Evolutionary conservation across 257 asterid genomes (phyloP), one percentile per base, ranked within the genome.

Genomic region (Jacaranda copaia): DNA sequence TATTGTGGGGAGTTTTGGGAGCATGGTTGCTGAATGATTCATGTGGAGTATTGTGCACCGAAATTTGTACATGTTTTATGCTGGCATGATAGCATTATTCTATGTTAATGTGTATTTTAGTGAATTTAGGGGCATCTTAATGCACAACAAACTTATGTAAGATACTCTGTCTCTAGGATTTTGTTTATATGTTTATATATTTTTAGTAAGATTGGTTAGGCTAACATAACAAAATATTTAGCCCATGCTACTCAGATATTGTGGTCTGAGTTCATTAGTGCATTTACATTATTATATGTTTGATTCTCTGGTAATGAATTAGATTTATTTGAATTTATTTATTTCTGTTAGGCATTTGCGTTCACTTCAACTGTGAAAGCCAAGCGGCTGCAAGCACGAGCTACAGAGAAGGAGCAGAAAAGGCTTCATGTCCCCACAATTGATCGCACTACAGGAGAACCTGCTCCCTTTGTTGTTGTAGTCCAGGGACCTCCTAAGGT

Each of bases 401-500:
- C 97, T 18, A 90, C 97, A 10, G 98, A 96, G 87, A 96, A 96
- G 87, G 98, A 93, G 86, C 98, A 96, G 84, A 88, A 88, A 77
- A 81, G 93, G 88, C 96, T 96, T 82, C 99, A 93, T 82, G 84
- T 96, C 36, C 98, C 99, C 6, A 87, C 84, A 12, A 82, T 90
- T 69, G 99, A 96, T 66, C 88, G 98, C 53, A 74, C 84, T 55
- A 81, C 80, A 2, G 99, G 97, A 20, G 99, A 95, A 79, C 97
- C 99, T 38, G 96, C 99, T 76, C 99, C 98, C 0, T 93, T 82
- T 61, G 98, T 95, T 69, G 81, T 95, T 79, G 98, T 93, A 15
- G 92, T 95, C 35, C 99, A 95, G 73, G 98, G 99, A 62, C 99
- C 99, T 57, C 98, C 98, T 6, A 85, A 95, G 97, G 99, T 95